Evolutionary conservation across 2,329 filamentous ascomycete genomes (phyloP).

Genomic region (Scytalidium lignicola): DNA sequence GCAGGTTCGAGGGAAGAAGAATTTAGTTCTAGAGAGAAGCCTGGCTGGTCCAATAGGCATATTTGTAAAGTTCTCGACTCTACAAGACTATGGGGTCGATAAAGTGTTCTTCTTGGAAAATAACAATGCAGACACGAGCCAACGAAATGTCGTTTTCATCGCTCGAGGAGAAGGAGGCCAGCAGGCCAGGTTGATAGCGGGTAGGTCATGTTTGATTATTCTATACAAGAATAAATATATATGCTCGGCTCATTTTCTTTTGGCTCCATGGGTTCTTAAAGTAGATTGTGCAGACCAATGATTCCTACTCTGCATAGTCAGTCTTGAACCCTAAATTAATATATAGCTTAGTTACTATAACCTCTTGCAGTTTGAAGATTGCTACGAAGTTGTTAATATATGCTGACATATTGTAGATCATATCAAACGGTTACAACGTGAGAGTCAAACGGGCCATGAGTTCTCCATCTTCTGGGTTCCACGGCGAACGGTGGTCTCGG

Average conservation of each 20-base stretch:
- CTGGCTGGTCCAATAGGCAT: slow-evolving; percentile 85
- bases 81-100: slow-evolving; percentile 96
- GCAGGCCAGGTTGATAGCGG: slow-evolving; percentile 80
- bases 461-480: slow-evolving; percentile 97
- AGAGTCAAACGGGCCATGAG: slow-evolving; percentile 87
- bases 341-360: neutral
- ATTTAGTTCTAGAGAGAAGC: slow-evolving; percentile 85
- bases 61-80: slow-evolving; percentile 89
- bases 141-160: slow-evolving; percentile 92
- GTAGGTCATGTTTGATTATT: too few relatives aligned
- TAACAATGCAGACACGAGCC: slow-evolving; percentile 87
- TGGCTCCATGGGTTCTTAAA: slow-evolving; percentile 45
- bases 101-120: slow-evolving; percentile 98
- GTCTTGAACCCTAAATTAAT: slow-evolving; percentile 50
- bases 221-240: slow-evolving; percentile 13
- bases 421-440: slow-evolving; percentile 82
- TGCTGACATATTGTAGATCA: slow-evolving; percentile 69
- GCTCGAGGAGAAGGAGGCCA: slow-evolving; percentile 83
- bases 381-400: slow-evolving; percentile 44
- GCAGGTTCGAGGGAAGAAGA: slow-evolving; percentile 98
- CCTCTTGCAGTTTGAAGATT: neutral
- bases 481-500: slow-evolving; percentile 82
- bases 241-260: neutral
- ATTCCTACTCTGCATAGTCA: slow-evolving; percentile 49
- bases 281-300: slow-evolving; percentile 52